Evolutionary conservation across 345 rosid genomes (phyloP).

Genomic region (Eucalyptus pumila): DNA sequence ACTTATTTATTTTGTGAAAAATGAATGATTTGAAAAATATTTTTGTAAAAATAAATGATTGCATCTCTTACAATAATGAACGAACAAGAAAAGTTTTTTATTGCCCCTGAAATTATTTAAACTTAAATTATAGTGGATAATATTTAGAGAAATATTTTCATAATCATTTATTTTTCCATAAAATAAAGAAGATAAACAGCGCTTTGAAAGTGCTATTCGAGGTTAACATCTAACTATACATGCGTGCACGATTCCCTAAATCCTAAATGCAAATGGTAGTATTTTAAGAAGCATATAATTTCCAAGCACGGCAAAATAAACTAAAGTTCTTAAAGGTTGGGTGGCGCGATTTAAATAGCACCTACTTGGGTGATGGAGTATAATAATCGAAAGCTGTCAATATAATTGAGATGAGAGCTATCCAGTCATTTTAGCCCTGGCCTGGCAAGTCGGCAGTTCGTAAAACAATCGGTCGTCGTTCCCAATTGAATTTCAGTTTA

Average conservation of each 20-base stretch:
- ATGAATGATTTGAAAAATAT: background rate
- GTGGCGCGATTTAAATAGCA: background rate
- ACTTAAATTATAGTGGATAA: background rate
- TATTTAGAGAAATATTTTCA: background rate
- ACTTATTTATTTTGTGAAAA: accelerated
- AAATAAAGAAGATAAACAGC: background rate
- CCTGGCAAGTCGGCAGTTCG: background rate
- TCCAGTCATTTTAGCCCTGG: background rate
- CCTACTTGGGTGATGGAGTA: background rate
- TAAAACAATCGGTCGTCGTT: background rate
- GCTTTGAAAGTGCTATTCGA: background rate
- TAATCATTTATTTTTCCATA: accelerated
- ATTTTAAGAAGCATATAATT: background rate
- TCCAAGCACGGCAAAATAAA: background rate
- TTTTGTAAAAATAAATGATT: background rate
- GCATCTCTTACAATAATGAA: background rate
- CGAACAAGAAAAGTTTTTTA: accelerated
- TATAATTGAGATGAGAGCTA: background rate
- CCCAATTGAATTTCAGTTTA: background rate
- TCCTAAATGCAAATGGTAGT: background rate
- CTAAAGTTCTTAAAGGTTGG: background rate
- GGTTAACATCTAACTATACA: background rate
- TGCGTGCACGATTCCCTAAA: background rate
- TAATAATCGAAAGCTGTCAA: background rate
- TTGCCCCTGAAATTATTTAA: background rate